Conservation (phyloP, 768 basidiomycete species). For the Daedaleopsis sinensis region DNA sequence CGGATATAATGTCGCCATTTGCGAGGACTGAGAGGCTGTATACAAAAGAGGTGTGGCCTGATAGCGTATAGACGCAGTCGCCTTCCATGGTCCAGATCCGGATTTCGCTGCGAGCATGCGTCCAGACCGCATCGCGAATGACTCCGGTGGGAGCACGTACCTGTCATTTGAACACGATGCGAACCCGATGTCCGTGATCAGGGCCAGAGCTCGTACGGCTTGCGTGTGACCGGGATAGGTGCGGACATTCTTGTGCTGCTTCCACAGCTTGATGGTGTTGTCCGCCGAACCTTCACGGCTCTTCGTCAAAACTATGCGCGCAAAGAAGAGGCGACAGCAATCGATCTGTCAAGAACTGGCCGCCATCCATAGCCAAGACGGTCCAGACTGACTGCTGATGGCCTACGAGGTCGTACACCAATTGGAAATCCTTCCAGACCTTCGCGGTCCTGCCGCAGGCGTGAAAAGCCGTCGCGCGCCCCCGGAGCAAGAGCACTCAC, state of each 20-base stretch:
- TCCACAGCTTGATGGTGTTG: slow-evolving; percentile 90
- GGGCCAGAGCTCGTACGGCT: slow-evolving; percentile 84
- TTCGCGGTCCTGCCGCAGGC: slow-evolving; percentile 76
- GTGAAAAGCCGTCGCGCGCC: background rate
- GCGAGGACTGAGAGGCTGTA: slow-evolving; percentile 87
- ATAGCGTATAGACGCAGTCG: slow-evolving; percentile 74
- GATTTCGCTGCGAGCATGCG: slow-evolving; percentile 64
- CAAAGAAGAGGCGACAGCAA: background rate
- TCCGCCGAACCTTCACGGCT: slow-evolving; percentile 80
- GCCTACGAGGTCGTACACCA: slow-evolving; percentile 74
- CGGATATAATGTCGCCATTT: slow-evolving; percentile 81
- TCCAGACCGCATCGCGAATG: slow-evolving; percentile 7
- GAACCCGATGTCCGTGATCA: slow-evolving; percentile 87
- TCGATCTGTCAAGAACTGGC: slow-evolving; percentile 81
- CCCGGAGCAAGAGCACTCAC: slow-evolving; percentile 46
- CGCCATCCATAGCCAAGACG: slow-evolving; percentile 77
- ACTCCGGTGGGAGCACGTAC: slow-evolving; percentile 40
- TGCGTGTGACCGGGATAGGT: slow-evolving; percentile 89
- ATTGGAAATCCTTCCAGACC: slow-evolving; percentile 84
- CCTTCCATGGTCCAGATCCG: slow-evolving; percentile 90
- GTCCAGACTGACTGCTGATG: slow-evolving; percentile 96
- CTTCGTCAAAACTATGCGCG: background rate
- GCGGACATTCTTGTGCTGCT: slow-evolving; percentile 69
- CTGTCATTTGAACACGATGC: slow-evolving; percentile 96
- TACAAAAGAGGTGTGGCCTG: slow-evolving; percentile 96